Evolutionary conservation across 495 filamentous ascomycete species (phyloP).

Genomic region (Pseudomonodictys pantanalensis): DNA sequence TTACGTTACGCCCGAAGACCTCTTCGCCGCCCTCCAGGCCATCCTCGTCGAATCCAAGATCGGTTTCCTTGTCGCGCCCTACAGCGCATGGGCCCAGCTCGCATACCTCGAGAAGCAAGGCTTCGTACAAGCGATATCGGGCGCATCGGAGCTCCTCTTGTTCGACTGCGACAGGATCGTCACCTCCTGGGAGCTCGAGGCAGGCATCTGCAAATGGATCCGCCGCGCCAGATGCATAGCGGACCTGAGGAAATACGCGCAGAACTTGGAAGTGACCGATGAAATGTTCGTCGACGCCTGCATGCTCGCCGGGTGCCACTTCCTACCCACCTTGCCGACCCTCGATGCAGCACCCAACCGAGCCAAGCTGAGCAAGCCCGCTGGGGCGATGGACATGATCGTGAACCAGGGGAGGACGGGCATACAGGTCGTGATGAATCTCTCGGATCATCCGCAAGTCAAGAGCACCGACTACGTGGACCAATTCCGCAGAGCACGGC

Average conservation of each 20-base stretch:
- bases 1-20: conserved; percentile 30
- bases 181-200: conserved; percentile 63
- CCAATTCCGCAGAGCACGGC: conserved; percentile 76
- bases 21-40: conserved; percentile 54
- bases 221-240: conserved; percentile 67
- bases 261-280: conserved; percentile 55
- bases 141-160: conserved; percentile 80
- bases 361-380: conserved; percentile 47
- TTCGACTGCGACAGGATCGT: conserved; percentile 85
- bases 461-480: conserved; percentile 74
- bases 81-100: conserved; percentile 87
- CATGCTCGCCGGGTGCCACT: conserved; percentile 78
- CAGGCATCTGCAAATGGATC: conserved; percentile 65
- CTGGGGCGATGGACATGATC: conserved; percentile 68
- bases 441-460: conserved; percentile 66
- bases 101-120: conserved; percentile 73
- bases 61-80: conserved; percentile 83
- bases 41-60: conserved; percentile 67
- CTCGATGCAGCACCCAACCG: conserved; percentile 58
- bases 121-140: conserved; percentile 74
- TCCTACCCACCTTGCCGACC: conserved; percentile 73
- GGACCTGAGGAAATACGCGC: conserved; percentile 47
- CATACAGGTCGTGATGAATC: conserved; percentile 62
- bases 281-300: conserved; percentile 79
- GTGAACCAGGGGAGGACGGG: conserved; percentile 61